A percentile compares a stretch with the other conserved stretches of the same genome.
Evolutionary conservation across 495 filamentous ascomycete genomes (phyloP).

Genomic region (Aspergillus haitiensis): DNA sequence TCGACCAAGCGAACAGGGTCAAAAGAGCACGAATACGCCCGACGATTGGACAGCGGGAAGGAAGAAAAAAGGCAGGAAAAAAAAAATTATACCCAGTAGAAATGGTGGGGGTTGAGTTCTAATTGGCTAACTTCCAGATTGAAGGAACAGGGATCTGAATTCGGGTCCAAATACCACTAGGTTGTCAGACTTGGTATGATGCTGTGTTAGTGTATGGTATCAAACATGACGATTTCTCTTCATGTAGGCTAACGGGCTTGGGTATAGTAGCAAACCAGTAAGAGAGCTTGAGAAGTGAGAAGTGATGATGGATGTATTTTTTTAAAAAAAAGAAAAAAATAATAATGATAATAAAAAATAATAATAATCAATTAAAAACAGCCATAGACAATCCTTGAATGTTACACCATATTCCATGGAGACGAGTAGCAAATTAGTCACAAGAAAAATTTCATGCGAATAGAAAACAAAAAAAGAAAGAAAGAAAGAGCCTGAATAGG

Average conservation of each 20-base stretch:
- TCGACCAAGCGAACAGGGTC: slow-evolving; percentile 16
- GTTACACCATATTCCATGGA: slow-evolving; percentile 20
- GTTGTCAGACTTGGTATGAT: slow-evolving; percentile 20
- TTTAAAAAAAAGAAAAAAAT: neutral
- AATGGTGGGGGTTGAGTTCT: slow-evolving; percentile 23
- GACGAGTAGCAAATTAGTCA: slow-evolving; percentile 3
- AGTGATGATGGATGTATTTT: slow-evolving; percentile 9
- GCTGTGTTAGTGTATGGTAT: slow-evolving; percentile 25
- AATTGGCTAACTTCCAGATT: slow-evolving; percentile 24
- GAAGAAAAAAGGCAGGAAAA: slow-evolving; percentile 18
- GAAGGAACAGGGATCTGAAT: slow-evolving; percentile 23
- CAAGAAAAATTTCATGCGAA: neutral
- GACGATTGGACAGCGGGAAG: slow-evolving; percentile 17
- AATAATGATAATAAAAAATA: slow-evolving; percentile 4
- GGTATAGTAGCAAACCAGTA: slow-evolving; percentile 12
- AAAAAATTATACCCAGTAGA: slow-evolving; percentile 12
- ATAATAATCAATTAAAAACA: neutral
- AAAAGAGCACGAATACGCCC: slow-evolving; percentile 8
- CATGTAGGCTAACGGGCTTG: slow-evolving; percentile 22
- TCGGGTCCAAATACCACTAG: slow-evolving; percentile 23
- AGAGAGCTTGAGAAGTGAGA: slow-evolving; percentile 17
- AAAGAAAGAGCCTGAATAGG: neutral
- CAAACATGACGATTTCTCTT: slow-evolving; percentile 17
- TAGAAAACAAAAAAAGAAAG: neutral
- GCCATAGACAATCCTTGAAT: slow-evolving; percentile 4